Base-by-base conservation (phyloP, 352 stramenopile species). In the Phytopythium litorale region DNA sequence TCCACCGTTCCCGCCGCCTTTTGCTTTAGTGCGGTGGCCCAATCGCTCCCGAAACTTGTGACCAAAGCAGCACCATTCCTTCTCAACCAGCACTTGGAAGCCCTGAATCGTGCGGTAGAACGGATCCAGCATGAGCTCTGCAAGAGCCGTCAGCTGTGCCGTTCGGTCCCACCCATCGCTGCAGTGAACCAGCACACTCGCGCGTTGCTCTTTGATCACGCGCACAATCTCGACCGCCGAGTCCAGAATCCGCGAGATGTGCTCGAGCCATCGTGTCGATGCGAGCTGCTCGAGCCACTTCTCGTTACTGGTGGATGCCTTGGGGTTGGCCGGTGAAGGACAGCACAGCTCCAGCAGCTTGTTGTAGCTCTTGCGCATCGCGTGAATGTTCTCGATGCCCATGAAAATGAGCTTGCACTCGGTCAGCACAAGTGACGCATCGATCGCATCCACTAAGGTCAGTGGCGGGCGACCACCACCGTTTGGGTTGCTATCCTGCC, bases 141-240 rank as follows among this genome's bases (percentile, higher is more conserved):
- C 75, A 11, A 97, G 71, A 8, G 71, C 74, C 58, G 80, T 89
- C 19, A 98, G 71, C 58, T 98, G 91, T n/a, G 91, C 66, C 16
- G 91, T 98, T 12, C 92, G 84, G 58, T 99, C 98, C 98, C 98
- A 99, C 5, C 97, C 97, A 62, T 99, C 96, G 56, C 91, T 98
- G 70, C 98, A 99, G 71, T 99, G 97, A 58, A 99, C 82, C 38
- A 99, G 69, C 19, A 99, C 93, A 19, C 97, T 97, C 4, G 91
- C 94, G 67, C 87, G 87, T 23, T 92, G 71, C 28, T 87, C 72
- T 21, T 91, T 84, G 25, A 94, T 67, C n/a, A 91, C 77, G 0
- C 84, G 83, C 7, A 89, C 84, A 58, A 93, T 92, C 67, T 95
- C 84, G n/a, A 92, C 77, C 3, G 86, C 78, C 9, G 86, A 91